A percentile compares a stretch with the other conserved stretches of the same genome.
phyloP scores from a whole-genome alignment of 2,329 filamentous ascomycete species.

The Ophiocordyceps unilateralis region DNA sequence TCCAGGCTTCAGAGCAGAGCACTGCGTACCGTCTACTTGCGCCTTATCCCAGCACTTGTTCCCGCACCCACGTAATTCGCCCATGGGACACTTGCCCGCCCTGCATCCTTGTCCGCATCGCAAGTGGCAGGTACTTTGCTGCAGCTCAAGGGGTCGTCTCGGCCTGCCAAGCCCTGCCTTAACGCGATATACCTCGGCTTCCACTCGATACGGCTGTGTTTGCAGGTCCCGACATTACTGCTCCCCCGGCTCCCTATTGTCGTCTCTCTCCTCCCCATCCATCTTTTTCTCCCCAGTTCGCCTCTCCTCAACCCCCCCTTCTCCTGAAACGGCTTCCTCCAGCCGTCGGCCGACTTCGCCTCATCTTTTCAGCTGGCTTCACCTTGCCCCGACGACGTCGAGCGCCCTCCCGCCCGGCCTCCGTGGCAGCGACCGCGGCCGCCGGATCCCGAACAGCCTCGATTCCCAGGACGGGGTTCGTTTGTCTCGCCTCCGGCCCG shows the following conservation, averaged over 20 bases:
- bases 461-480: too few relatives aligned
- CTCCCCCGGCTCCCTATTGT: not conserved
- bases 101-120: not conserved
- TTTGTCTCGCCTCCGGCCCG: slow-evolving; percentile 1
- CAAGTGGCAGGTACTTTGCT: not conserved
- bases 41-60: not conserved
- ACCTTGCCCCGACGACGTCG: not conserved
- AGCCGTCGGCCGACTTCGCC: not conserved
- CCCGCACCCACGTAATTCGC: not conserved
- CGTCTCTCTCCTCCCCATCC: not conserved
- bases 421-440: not conserved
- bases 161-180: not conserved
- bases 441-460: not conserved
- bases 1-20: too few relatives aligned
- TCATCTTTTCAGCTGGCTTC: not conserved
- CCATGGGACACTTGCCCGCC: not conserved
- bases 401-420: not conserved
- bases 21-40: not conserved
- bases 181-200: not conserved
- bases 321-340: not conserved
- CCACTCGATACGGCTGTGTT: not conserved
- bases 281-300: not conserved
- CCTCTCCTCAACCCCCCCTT: not conserved
- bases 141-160: too few relatives aligned
- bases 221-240: not conserved